phyloP scores from a whole-genome alignment of 179 eudicot genomes.

The Gypsophila paniculata region DNA sequence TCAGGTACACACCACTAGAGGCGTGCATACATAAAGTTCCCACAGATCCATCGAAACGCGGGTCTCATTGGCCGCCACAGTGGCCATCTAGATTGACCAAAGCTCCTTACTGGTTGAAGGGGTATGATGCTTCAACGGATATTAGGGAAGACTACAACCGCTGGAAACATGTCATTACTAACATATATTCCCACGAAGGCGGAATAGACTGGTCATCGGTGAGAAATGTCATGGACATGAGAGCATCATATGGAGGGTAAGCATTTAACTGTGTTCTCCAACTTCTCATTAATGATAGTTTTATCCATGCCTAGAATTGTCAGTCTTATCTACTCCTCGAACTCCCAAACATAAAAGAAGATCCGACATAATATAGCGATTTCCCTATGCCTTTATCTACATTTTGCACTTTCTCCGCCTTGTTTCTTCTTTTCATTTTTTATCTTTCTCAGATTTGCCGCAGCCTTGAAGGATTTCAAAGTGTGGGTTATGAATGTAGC shows the following conservation, averaged over 20 bases:
- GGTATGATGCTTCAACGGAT: slow-evolving; percentile 30
- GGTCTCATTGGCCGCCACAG: slow-evolving; percentile 36
- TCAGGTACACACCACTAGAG: slow-evolving; percentile 37
- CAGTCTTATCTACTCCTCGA: background rate
- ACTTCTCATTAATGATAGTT: background rate
- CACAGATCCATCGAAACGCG: slow-evolving; percentile 31
- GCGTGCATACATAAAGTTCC: slow-evolving; percentile 41
- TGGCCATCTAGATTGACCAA: slow-evolving; percentile 39
- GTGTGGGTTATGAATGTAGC: slow-evolving; percentile 52
- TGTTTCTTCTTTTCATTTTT: background rate
- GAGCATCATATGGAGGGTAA: slow-evolving; percentile 48
- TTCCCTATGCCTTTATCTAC: background rate
- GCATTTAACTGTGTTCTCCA: slow-evolving; percentile 3
- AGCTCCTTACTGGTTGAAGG: slow-evolving; percentile 41
- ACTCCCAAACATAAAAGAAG: no score
- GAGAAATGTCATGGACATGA: slow-evolving; percentile 49
- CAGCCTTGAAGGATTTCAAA: slow-evolving; percentile 43
- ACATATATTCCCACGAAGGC: slow-evolving; percentile 30
- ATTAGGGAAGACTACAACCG: slow-evolving; percentile 32
- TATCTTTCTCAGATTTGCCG: slow-evolving; percentile 36
- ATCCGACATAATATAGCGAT: background rate
- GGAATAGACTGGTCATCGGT: slow-evolving; percentile 36
- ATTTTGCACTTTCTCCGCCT: background rate
- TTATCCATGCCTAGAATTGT: background rate
- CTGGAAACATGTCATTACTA: slow-evolving; percentile 35